These are phyloP conservation scores for Chrysoporthe cubensis DNA, from an alignment of 2,329 filamentous ascomycete genomes.

Conservation along the genomic window DNA sequence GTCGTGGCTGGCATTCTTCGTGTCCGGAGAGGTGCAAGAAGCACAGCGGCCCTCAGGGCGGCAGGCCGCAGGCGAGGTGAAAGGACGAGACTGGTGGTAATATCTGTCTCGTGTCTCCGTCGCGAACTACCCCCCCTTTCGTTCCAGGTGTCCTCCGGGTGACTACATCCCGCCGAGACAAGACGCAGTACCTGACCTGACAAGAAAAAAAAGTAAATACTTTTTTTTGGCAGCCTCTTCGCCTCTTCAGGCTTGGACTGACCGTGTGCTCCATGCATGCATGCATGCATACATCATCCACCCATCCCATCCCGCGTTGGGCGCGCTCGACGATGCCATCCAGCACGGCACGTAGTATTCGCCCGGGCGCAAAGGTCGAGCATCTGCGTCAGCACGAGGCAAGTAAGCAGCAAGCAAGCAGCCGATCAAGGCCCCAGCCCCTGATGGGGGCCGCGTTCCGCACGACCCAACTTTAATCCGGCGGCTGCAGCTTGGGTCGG, in stretches of 20 bases:
- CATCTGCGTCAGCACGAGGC: too few relatives aligned
- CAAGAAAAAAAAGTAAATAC: neutral
- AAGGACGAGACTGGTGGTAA: neutral
- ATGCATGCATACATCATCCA: neutral
- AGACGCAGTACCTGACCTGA: neutral
- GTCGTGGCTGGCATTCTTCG: too few relatives aligned
- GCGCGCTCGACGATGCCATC: neutral
- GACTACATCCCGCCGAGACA: neutral
- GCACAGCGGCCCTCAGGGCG: neutral
- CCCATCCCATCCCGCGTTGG: neutral
- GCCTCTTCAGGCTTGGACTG: neutral
- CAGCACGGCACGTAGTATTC: too few relatives aligned
- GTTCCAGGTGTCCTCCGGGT: neutral
- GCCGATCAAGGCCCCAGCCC: neutral
- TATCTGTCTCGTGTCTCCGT: neutral
- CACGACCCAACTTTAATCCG: slow-evolving; percentile 5
- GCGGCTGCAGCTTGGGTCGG: neutral
- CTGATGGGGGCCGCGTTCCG: neutral
- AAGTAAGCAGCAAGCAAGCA: too few relatives aligned
- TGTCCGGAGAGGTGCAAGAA: neutral
- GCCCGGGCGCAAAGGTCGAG: too few relatives aligned
- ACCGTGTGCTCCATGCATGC: neutral
- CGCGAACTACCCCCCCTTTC: neutral
- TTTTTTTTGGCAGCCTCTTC: neutral
- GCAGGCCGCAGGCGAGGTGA: neutral